Evolutionary conservation across 2,329 filamentous ascomycete species (phyloP).

Genomic region (Colletotrichum lini): DNA sequence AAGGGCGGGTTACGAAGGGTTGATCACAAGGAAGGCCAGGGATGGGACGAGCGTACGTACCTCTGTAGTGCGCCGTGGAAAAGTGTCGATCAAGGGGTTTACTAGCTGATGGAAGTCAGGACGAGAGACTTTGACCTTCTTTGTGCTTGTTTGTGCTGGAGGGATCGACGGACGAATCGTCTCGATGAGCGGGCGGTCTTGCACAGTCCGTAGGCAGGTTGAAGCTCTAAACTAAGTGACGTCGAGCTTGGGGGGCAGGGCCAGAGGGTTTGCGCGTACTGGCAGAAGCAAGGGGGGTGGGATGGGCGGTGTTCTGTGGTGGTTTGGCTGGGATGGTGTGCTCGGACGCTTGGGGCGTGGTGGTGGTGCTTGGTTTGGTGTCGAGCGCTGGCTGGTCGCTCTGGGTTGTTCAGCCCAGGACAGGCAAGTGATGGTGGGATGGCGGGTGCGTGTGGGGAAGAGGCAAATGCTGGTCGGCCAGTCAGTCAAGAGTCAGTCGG

Average conservation of each 20-base stretch:
- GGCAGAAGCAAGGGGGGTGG: background rate
- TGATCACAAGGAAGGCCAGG: constrained; percentile 37
- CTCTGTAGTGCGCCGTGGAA: constrained; percentile 29
- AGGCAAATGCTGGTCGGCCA: constrained; percentile 23
- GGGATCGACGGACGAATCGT: constrained; percentile 35
- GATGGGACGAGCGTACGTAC: constrained; percentile 41
- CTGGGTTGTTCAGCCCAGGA: constrained; percentile 7
- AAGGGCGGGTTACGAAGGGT: constrained; percentile 35
- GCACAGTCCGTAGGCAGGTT: constrained; percentile 31
- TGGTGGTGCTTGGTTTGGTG: background rate
- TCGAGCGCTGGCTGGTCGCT: constrained; percentile 11
- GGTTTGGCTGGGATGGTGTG: constrained; percentile 37
- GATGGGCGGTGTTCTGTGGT: constrained; percentile 19
- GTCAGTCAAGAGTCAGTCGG: constrained; percentile 2
- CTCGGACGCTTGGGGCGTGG: background rate
- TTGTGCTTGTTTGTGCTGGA: constrained; percentile 34
- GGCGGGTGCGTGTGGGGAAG: constrained; percentile 36
- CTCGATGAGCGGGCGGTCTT: constrained; percentile 30
- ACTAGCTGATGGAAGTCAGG: constrained; percentile 33
- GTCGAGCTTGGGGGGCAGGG: constrained; percentile 30
- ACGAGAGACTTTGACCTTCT: constrained; percentile 30
- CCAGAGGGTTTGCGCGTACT: constrained; percentile 30
- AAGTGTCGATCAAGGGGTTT: constrained; percentile 43
- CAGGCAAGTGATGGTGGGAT: constrained; percentile 28
- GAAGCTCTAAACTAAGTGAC: constrained; percentile 41